Percentiles rank a stretch among this genome's conserved stretches.
phyloP scores from a whole-genome alignment of 148 eudicot genomes.

The Amaranthus palmeri region DNA sequence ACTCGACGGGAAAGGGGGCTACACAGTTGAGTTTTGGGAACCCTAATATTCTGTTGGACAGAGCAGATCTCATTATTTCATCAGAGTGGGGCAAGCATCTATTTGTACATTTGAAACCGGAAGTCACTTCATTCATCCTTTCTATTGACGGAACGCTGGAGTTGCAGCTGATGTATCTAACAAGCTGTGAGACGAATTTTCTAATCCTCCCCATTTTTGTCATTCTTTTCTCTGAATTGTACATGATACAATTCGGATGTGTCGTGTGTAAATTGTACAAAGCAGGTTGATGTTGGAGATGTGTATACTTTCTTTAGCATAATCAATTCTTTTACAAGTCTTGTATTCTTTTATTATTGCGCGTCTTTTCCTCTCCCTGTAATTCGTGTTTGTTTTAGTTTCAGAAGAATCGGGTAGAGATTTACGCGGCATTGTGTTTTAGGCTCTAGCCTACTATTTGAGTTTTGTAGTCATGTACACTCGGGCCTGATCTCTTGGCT shows the following conservation, averaged over 20 bases:
- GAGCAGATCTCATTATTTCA: constrained; percentile 28
- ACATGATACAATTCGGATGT: constrained; percentile 16
- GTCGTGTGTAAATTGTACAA: constrained; percentile 21
- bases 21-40: constrained; percentile 33
- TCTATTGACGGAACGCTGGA: constrained; percentile 15
- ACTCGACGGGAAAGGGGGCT: constrained; percentile 24
- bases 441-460: too few species aligned
- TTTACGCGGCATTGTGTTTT: too few species aligned
- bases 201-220: constrained; percentile 20
- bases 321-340: constrained; percentile 8
- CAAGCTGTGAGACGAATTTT: constrained; percentile 35
- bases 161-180: constrained; percentile 50
- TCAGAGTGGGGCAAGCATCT: constrained; percentile 27
- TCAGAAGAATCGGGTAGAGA: too few species aligned
- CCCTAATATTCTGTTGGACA: constrained; percentile 25
- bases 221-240: constrained; percentile 16
- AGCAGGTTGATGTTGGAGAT: constrained; percentile 14
- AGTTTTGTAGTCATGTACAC: too few species aligned
- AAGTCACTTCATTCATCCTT: constrained; percentile 7
- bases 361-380: neutral
- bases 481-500: too few species aligned
- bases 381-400: neutral
- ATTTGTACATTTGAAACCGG: constrained; percentile 30
- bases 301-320: constrained; percentile 15
- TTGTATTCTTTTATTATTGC: neutral